These are phyloP conservation scores for Gossypium trilobum DNA, from an alignment of 441 rosid genomes.

Conservation along the genomic window DNA sequence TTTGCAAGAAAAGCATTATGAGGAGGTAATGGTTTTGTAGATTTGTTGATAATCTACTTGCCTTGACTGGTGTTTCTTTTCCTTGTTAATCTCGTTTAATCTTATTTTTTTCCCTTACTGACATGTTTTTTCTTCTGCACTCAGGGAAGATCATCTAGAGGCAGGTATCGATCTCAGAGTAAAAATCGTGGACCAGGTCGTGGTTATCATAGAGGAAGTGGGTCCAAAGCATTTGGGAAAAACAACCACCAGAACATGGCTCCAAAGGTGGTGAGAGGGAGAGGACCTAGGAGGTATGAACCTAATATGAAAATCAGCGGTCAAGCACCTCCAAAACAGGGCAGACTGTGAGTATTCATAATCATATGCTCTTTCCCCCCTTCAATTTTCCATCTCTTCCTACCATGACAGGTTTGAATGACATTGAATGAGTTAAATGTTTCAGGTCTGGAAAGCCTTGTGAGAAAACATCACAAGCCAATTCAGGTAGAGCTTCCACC, in stretches of 20 bases:
- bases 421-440: slow-evolving; percentile 17
- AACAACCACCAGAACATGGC: slow-evolving; percentile 41
- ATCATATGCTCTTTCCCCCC: not conserved
- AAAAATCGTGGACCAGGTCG: slow-evolving; percentile 46
- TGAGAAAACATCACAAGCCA: slow-evolving; percentile 33
- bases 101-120: not conserved
- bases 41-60: not conserved
- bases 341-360: slow-evolving; percentile 40
- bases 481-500: slow-evolving; percentile 32
- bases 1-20: slow-evolving; percentile 45
- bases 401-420: not conserved
- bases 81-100: not conserved
- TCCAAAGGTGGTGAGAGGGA: slow-evolving; percentile 60
- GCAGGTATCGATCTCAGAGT: slow-evolving; percentile 54
- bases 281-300: slow-evolving; percentile 74
- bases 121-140: slow-evolving; percentile 14
- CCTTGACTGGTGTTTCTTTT: slow-evolving; percentile 6
- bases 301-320: slow-evolving; percentile 38
- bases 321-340: slow-evolving; percentile 41
- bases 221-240: slow-evolving; percentile 37
- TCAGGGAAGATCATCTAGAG: slow-evolving; percentile 58
- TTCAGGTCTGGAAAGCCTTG: slow-evolving; percentile 39
- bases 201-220: slow-evolving; percentile 44
- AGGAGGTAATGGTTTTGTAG: slow-evolving; percentile 33
- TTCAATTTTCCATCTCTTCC: not conserved